Base-by-base conservation (phyloP, 2,329 filamentous ascomycete species). In the Fusarium anguioides region DNA sequence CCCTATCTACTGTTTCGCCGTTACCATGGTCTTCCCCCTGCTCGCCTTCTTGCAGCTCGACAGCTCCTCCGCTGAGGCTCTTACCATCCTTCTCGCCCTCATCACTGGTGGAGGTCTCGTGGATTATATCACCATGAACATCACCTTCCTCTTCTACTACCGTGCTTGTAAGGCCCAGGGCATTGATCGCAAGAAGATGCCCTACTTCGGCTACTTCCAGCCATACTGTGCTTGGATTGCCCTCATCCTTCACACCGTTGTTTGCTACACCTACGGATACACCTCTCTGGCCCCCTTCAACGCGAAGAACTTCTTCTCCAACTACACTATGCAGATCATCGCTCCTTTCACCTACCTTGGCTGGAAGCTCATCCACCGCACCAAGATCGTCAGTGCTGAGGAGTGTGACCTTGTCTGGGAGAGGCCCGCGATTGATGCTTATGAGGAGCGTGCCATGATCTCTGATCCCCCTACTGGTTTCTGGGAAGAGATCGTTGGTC, bases 311-410 rank as follows among this genome's bases (percentile, higher is more conserved):
- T 79, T 82, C 64, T 74, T 81, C 61, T 76, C 79, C 11, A 83
- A 84, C 76, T 86, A 86, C 72, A 81, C 80, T 20, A 83, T 85
- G 81, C 73, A 81, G 26, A 72, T 85, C 17, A 73, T 86, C 8
- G 80, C 81, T 0, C 77, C 80, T 2, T 74, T 86, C 45, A 75
- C 83, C 26, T 88, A 81, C 67, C 33, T 80, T 6, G 79, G 79
- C 63, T 90, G 85, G 84, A 90, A 90, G 76, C 11, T 89, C 5
- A 21, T 86, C 70, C 84, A 86, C 76, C 79, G 78, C 33, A 89
- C 87, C 3, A 82, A 81, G 63, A 74, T 84, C 33, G 77, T 87
- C 9, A 76, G 76, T 8, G 74, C 86, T 0, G 69, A 78, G 9
- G 82, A 89, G 64, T 83, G 81, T 2, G 85, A 88, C 68, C 77